Conservation (phyloP, 2,329 filamentous ascomycete species). For the Plectosphaerella cucumerina region DNA sequence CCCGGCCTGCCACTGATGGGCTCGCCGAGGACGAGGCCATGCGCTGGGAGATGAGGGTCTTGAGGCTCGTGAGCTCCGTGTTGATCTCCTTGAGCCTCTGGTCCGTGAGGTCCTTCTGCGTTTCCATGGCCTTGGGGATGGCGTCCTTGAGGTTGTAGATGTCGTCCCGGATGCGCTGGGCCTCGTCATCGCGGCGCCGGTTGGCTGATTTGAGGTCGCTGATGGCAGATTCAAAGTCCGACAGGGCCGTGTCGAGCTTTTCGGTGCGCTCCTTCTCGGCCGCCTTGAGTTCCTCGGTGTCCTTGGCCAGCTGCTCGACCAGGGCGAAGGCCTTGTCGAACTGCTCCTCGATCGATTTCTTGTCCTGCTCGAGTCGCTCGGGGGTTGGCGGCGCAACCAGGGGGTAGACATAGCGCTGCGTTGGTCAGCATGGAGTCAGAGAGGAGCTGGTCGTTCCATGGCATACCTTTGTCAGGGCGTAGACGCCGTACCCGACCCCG, state of each 20-base stretch:
- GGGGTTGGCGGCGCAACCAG: conserved; percentile 90
- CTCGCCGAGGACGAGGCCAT: conserved; percentile 38
- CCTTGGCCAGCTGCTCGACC: conserved; percentile 85
- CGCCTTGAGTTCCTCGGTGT: conserved; percentile 82
- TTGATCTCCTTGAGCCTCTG: conserved; percentile 78
- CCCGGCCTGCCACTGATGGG: conserved; percentile 10
- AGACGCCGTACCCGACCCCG: conserved; percentile 84
- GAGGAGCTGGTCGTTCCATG: conserved; percentile 30
- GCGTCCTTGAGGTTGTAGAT: conserved; percentile 76
- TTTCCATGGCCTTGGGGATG: conserved; percentile 84
- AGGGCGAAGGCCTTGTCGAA: conserved; percentile 90
- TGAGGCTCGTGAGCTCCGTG: conserved; percentile 84
- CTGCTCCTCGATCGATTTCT: conserved; percentile 84
- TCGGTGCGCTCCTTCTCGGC: conserved; percentile 82
- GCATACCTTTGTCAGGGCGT: conserved; percentile 79
- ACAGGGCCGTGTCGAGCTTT: conserved; percentile 74
- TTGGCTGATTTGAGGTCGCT: conserved; percentile 76
- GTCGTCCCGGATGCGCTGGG: conserved; percentile 80
- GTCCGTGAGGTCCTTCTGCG: conserved; percentile 81
- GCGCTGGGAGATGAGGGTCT: conserved; percentile 71
- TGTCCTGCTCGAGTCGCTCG: conserved; percentile 90
- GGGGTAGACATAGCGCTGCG: conserved; percentile 81
- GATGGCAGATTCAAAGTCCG: conserved; percentile 81
- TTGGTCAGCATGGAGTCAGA: neutral
- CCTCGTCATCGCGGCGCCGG: conserved; percentile 80